phyloP scores from a whole-genome alignment of 495 filamentous ascomycete species.

The Pseudevernia furfuracea region DNA sequence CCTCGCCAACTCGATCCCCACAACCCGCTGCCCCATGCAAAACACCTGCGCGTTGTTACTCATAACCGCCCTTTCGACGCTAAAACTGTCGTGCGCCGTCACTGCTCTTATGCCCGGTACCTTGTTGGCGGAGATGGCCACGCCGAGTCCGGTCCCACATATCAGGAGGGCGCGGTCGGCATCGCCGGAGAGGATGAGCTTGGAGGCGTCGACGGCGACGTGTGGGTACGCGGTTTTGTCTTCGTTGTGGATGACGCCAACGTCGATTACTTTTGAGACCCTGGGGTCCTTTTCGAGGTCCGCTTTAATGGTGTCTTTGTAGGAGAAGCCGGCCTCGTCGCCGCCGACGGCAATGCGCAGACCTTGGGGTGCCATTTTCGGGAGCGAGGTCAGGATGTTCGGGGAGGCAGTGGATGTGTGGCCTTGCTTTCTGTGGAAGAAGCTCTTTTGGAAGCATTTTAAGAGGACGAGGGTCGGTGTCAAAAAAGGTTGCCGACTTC shows the following conservation, averaged over 20 bases:
- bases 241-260: slow-evolving; percentile 53
- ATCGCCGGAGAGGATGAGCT: slow-evolving; percentile 58
- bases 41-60: slow-evolving; percentile 85
- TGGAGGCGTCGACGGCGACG: slow-evolving; percentile 62
- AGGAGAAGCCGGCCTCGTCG: slow-evolving; percentile 69
- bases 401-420: background rate
- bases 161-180: slow-evolving; percentile 76
- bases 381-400: background rate
- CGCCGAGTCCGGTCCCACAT: slow-evolving; percentile 80
- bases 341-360: slow-evolving; percentile 55
- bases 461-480: background rate
- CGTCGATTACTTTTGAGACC: slow-evolving; percentile 61
- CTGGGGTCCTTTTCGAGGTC: slow-evolving; percentile 59
- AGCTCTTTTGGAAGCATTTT: background rate
- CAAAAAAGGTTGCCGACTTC: background rate
- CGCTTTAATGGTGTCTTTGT: slow-evolving; percentile 71
- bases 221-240: slow-evolving; percentile 84
- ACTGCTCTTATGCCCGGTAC: slow-evolving; percentile 78
- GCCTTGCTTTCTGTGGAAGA: background rate
- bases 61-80: slow-evolving; percentile 70
- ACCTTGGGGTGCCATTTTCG: slow-evolving; percentile 15
- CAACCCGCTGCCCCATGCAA: slow-evolving; percentile 79
- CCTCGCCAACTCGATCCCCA: slow-evolving; percentile 72
- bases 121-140: slow-evolving; percentile 82
- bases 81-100: slow-evolving; percentile 80